Percentiles rank a stretch among this genome's conserved stretches.
These are phyloP conservation scores for Globisporangium iwayamae DNA, from an alignment of 352 stramenopile genomes.

Conservation along the genomic window DNA sequence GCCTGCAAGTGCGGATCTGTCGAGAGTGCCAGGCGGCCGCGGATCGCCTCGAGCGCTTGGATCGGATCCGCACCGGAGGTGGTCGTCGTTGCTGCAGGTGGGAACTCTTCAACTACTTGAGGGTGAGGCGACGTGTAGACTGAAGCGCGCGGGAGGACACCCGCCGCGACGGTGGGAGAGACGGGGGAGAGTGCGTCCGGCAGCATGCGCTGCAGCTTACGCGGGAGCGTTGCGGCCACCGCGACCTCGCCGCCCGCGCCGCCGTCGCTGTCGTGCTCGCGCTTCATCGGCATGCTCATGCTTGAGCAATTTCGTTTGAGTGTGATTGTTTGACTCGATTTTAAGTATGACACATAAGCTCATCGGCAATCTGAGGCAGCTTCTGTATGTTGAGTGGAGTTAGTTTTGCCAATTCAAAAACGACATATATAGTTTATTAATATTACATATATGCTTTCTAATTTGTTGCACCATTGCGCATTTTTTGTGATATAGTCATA, in stretches of 20 bases:
- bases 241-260: not conserved
- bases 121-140: not conserved
- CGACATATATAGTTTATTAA: no score
- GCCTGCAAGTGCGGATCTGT: conserved; percentile 61
- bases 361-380: no score
- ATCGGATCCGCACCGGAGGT: conserved; percentile 15
- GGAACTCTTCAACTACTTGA: not conserved
- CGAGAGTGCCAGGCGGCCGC: conserved; percentile 32
- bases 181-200: not conserved
- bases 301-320: not conserved
- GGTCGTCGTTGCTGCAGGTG: not conserved
- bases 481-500: no score
- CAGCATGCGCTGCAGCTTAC: conserved; percentile 11
- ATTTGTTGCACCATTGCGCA: no score
- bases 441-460: no score
- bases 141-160: conserved; percentile 10
- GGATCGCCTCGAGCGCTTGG: conserved; percentile 33
- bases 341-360: no score
- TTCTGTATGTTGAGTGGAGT: no score
- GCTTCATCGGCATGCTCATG: conserved; percentile 12
- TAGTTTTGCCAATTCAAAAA: no score
- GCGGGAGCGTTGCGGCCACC: not conserved
- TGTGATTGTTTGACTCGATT: no score
- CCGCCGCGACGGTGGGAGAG: conserved; percentile 14
- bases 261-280: not conserved